These are phyloP conservation scores for Globisporangium emineosum DNA, from an alignment of 352 stramenopile species.

Conservation along the genomic window DNA sequence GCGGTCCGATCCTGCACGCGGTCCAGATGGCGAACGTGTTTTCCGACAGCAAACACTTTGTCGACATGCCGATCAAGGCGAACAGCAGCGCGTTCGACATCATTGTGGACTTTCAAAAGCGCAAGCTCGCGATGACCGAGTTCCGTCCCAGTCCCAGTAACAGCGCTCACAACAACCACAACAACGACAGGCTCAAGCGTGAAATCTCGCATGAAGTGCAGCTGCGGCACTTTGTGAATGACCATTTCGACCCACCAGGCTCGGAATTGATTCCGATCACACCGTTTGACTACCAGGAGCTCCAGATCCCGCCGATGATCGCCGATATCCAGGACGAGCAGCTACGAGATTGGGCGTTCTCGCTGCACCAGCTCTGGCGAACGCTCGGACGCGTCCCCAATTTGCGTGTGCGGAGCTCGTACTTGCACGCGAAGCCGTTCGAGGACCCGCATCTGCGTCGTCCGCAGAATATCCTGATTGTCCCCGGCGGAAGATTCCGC, in stretches of 20 bases:
- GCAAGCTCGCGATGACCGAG: slow-evolving; percentile 50
- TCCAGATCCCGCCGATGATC: slow-evolving; percentile 49
- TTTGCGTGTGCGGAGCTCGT: slow-evolving; percentile 48
- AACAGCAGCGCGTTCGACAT: slow-evolving; percentile 74
- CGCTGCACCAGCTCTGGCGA: slow-evolving; percentile 75
- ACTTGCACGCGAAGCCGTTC: slow-evolving; percentile 49
- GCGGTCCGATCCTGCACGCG: slow-evolving; percentile 56
- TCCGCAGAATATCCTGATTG: slow-evolving; percentile 69
- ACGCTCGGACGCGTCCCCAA: slow-evolving; percentile 60
- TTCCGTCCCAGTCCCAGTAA: slow-evolving; percentile 21
- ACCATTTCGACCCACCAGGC: slow-evolving; percentile 81
- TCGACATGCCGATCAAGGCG: slow-evolving; percentile 90
- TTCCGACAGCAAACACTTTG: slow-evolving; percentile 90
- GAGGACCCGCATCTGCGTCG: slow-evolving; percentile 28
- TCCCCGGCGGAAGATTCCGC: slow-evolving; percentile 88
- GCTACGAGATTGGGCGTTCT: slow-evolving; percentile 60
- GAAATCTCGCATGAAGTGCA: slow-evolving; percentile 27
- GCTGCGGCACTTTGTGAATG: slow-evolving; percentile 65
- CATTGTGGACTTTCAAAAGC: slow-evolving; percentile 63
- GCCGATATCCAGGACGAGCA: slow-evolving; percentile 44
- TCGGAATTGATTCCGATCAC: slow-evolving; percentile 70
- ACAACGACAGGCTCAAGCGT: neutral
- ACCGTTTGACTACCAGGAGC: slow-evolving; percentile 65
- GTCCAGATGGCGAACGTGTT: slow-evolving; percentile 80
- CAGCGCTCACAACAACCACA: neutral